Percentiles rank a stretch among this genome's conserved stretches.
Conservation (phyloP, 805 yeast genomes). For the Yamadazyma tumulicola region DNA sequence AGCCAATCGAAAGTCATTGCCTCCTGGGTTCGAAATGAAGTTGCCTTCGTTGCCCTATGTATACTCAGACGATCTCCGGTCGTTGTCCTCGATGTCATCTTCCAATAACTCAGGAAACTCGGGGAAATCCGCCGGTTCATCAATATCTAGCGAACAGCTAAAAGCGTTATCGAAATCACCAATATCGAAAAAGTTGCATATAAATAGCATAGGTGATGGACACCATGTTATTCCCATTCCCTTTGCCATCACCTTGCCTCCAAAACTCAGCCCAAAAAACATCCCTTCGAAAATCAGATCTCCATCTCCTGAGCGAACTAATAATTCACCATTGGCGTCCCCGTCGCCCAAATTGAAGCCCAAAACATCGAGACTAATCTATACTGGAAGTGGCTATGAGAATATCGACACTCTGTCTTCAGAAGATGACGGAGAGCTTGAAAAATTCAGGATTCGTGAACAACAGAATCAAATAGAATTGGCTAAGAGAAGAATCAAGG, state of each 20-base stretch:
- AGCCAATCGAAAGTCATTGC: constrained; percentile 21
- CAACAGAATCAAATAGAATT: not conserved
- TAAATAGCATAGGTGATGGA: constrained; percentile 19
- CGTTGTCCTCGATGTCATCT: constrained; percentile 22
- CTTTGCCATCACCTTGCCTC: constrained; percentile 38
- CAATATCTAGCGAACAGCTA: constrained; percentile 8
- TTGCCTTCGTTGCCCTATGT: constrained; percentile 18
- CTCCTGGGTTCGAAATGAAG: constrained; percentile 19
- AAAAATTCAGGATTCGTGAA: not conserved
- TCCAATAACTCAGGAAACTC: too few species aligned
- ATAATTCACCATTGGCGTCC: constrained; percentile 1
- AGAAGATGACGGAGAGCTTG: constrained; percentile 13
- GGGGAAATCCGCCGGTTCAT: constrained; percentile 1
- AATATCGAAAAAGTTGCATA: constrained; percentile 33
- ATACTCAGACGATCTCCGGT: constrained; percentile 20
- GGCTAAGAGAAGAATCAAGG: not conserved
- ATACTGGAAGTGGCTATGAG: constrained; percentile 35
- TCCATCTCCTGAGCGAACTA: constrained; percentile 3
- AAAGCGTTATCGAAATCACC: constrained; percentile 31
- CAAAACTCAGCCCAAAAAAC: constrained; percentile 32
- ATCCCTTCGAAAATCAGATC: constrained; percentile 7
- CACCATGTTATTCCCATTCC: constrained; percentile 42
- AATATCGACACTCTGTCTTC: constrained; percentile 25
- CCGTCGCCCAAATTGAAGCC: constrained; percentile 2
- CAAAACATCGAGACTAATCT: constrained; percentile 14